Evolutionary conservation across 1,139 yeast species (phyloP).

Genomic region (Geotrichum australiense): DNA sequence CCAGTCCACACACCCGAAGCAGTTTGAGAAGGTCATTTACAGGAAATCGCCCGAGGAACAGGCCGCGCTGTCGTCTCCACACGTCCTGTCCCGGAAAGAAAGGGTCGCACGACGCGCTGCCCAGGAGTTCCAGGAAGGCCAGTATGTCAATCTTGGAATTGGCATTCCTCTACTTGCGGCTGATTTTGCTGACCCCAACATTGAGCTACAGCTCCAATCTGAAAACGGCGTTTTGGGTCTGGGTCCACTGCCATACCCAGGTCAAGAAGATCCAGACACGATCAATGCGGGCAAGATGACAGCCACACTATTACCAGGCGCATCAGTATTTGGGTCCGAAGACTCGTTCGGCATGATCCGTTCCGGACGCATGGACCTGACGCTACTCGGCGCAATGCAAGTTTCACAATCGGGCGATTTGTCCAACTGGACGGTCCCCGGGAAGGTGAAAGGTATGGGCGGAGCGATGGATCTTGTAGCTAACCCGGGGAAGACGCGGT

Average conservation of each 20-base stretch:
- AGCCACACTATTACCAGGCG: slow-evolving; percentile 39
- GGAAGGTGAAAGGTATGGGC: slow-evolving; percentile 44
- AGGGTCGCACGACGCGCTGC: slow-evolving; percentile 40
- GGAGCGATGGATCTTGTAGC: slow-evolving; percentile 48
- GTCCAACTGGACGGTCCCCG: slow-evolving; percentile 45
- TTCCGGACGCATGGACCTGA: slow-evolving; percentile 38
- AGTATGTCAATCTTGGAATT: slow-evolving; percentile 41
- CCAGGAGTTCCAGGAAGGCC: slow-evolving; percentile 38
- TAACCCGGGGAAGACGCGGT: slow-evolving; percentile 39
- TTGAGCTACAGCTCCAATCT: slow-evolving; percentile 38
- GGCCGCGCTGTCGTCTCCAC: slow-evolving; percentile 14
- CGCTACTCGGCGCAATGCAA: slow-evolving; percentile 42
- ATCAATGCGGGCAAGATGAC: slow-evolving; percentile 46
- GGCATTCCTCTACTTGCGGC: slow-evolving; percentile 45
- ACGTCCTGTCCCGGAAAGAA: slow-evolving; percentile 28
- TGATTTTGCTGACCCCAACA: slow-evolving; percentile 32
- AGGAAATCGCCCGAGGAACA: slow-evolving; percentile 21
- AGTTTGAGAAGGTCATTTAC: slow-evolving; percentile 33
- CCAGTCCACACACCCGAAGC: slow-evolving; percentile 35
- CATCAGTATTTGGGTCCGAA: slow-evolving; percentile 42
- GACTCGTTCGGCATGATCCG: slow-evolving; percentile 44
- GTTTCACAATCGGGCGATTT: slow-evolving; percentile 41
- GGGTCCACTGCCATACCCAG: slow-evolving; percentile 39
- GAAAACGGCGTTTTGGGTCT: slow-evolving; percentile 44
- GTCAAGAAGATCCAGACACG: slow-evolving; percentile 40